Percentiles rank a stretch among this genome's conserved stretches.
Conservation (phyloP, 2,329 filamentous ascomycete species). For the Teratosphaeria zuluensis region DNA sequence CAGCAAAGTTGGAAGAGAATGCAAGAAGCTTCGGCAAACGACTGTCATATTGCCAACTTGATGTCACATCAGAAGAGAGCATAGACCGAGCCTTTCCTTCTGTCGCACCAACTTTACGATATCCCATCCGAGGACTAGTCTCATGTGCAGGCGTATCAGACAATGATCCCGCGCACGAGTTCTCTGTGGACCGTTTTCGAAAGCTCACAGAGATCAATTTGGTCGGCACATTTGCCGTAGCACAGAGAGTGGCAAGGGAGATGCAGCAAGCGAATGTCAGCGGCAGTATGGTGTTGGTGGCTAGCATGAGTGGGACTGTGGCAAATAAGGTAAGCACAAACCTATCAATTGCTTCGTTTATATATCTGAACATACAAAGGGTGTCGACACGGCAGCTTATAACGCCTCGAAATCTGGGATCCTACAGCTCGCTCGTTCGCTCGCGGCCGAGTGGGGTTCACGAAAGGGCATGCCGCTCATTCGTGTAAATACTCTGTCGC, state of each 20-base stretch:
- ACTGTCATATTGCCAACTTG: no score
- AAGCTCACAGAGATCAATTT: slow-evolving; percentile 27
- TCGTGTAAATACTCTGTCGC: slow-evolving; percentile 40
- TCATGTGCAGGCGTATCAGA: slow-evolving; percentile 10
- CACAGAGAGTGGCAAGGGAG: slow-evolving; percentile 19
- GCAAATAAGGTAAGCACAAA: slow-evolving; percentile 16
- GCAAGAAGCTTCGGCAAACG: no score
- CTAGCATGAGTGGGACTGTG: slow-evolving; percentile 25
- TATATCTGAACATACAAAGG: slow-evolving; percentile 11
- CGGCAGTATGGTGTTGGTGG: slow-evolving; percentile 27
- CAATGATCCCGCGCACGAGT: slow-evolving; percentile 16
- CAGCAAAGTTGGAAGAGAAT: no score
- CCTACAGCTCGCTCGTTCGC: slow-evolving; percentile 39
- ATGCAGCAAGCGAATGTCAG: slow-evolving; percentile 15
- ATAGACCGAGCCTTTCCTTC: not conserved
- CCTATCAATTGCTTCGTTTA: not conserved
- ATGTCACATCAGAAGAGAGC: no score
- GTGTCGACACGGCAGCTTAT: slow-evolving; percentile 36
- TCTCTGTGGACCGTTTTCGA: slow-evolving; percentile 19
- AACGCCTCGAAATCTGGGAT: slow-evolving; percentile 47
- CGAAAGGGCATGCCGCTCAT: slow-evolving; percentile 29
- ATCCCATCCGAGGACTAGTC: slow-evolving; percentile 6
- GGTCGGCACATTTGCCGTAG: slow-evolving; percentile 22
- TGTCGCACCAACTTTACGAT: not conserved
- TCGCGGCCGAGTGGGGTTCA: slow-evolving; percentile 44